Evolutionary conservation across 441 rosid genomes (phyloP), one percentile per base, ranked within the genome.

Genomic region (Corymbia citriodora): DNA sequence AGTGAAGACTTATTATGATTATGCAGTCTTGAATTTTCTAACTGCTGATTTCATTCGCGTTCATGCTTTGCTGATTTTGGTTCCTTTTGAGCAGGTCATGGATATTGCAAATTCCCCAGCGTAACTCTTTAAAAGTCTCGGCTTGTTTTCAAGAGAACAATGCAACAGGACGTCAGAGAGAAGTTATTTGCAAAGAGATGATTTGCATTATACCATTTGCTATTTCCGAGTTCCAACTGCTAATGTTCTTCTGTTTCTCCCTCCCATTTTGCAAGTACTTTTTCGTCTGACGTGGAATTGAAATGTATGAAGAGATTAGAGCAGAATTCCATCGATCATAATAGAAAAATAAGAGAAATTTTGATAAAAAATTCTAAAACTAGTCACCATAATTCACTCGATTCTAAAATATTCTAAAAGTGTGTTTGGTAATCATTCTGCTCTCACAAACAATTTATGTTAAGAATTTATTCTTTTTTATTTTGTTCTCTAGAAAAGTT

Each of bases 101-200:
- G 95, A 82, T 87, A 70, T 16, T 97, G 99, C 94, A 89, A 89
- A 89, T 94, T 95, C 91, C 97, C 98, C 5, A 95, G 96, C 88
- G 96, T 95, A 86, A 92, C 93, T 17, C 88, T 95, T 13, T 95
- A 92, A 74, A 74, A 21, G 59, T 40, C 59, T 40, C 17, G 88
- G 29, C 88, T 33, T 53, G 40, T 74, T 74, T 74, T 40, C 83
- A 21, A 40, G 50, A 11, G 83, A 23, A 74, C 50, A 74, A 74
- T 40, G 27, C 1, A 74, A 40, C 83, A 23, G 50, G 50, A 40
- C 16, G 11, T 74, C 50, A 21, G 29, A 74, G 49, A 21, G 50
- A 40, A 74, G 83, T 74, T 21, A 40, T 21, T 40, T 36, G 9
- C 29, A 33, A 70, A 17, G 79, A 70, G 79, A 70, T 70, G 79